Base-by-base conservation (phyloP, 108 stramenopile genomes). In the Discostella pseudostelligera region DNA sequence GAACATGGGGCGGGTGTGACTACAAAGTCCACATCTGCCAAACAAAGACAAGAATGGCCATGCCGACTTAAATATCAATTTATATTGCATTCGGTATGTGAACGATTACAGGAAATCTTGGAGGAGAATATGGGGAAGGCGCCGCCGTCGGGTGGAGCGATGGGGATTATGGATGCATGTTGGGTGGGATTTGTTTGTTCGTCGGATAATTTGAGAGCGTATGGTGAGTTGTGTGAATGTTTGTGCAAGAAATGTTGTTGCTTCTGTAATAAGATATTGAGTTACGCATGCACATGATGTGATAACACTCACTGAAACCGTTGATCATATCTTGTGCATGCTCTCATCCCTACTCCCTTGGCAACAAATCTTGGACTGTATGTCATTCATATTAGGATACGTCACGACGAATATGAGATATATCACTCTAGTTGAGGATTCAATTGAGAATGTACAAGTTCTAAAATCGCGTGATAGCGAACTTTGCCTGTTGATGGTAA, bases 321-420 rank as follows among this genome's bases (percentile, higher is more conserved):
- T n/a, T n/a, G n/a, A n/a, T n/a, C n/a, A 0, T 51, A 21, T 25
- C 24, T 50, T 22, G 12, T 50, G 49, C 2, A 12, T 4, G 10
- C 25, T 22, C 10, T 25, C n/a, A 13, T 50, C 21, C 8, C 21
- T 50, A 25, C 25, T 20, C 21, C 21, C 21, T 22, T 20, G 12
- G 21, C 47, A 48, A 1, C 8, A 8, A 8, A 48, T 48, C 14
- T 16, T 22, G 19, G 3, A 19, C 19, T 16, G 2, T 11, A 22
- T 50, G 32, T 11, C 42, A 43, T n/a, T 45, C 29, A 11, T 56
- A 29, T 20, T 35, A 71, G 70, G 61, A 39, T 75, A 75, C 45
- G 66, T 66, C 37, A 75, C 74, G 16, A 75, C 67, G 13, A 75
- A 75, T 58, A 22, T 36, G 4, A 62, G 45, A 28, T 75, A 75